Evolutionary conservation across 495 filamentous ascomycete genomes (phyloP).

Genomic region (Trichodelitschia bisporula): DNA sequence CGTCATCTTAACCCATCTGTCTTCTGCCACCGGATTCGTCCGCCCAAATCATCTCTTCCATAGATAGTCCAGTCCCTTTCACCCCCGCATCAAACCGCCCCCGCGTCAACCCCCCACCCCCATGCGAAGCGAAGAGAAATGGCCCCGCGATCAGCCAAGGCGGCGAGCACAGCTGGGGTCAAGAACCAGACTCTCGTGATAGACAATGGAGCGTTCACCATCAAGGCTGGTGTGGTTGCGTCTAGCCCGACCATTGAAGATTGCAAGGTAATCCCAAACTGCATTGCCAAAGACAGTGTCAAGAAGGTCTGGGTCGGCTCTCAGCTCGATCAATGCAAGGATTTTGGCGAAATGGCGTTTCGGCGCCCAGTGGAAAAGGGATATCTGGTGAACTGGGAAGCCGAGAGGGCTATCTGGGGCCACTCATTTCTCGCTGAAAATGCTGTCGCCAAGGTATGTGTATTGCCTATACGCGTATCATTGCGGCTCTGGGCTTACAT

Average conservation of each 20-base stretch:
- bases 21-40: too few species aligned
- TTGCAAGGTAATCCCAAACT: slow-evolving; percentile 64
- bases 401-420: slow-evolving; percentile 90
- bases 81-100: too few species aligned
- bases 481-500: slow-evolving; percentile 1
- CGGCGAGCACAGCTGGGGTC: too few species aligned
- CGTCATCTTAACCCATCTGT: too few species aligned
- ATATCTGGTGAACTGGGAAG: slow-evolving; percentile 91
- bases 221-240: slow-evolving; percentile 74
- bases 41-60: too few species aligned
- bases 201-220: slow-evolving; percentile 82
- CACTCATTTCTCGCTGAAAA: slow-evolving; percentile 61
- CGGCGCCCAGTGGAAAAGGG: slow-evolving; percentile 87
- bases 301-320: slow-evolving; percentile 54
- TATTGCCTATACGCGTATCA: not conserved
- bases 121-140: too few species aligned
- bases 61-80: too few species aligned
- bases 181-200: slow-evolving; percentile 79
- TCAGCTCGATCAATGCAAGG: slow-evolving; percentile 54
- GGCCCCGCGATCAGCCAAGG: too few species aligned
- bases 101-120: too few species aligned
- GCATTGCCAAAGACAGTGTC: slow-evolving; percentile 59
- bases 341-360: slow-evolving; percentile 77
- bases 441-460: slow-evolving; percentile 24
- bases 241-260: slow-evolving; percentile 12